Base-by-base conservation (phyloP, 2,329 filamentous ascomycete genomes). In the Akanthomyces dipterigenus region DNA sequence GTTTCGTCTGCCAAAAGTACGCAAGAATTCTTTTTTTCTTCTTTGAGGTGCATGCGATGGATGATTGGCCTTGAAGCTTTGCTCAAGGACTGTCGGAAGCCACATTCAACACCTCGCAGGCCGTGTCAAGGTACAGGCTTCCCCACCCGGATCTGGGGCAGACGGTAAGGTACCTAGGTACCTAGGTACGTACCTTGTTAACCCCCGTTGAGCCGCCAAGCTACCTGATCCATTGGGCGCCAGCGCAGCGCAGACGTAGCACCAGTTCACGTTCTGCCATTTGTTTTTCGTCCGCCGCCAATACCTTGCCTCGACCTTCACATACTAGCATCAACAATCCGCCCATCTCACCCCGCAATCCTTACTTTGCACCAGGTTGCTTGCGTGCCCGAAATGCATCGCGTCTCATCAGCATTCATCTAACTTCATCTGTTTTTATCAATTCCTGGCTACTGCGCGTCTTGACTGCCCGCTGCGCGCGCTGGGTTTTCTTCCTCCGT, bases 281-380 rank as follows among this genome's bases (percentile, higher is more conserved):
- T 67, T 69, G 65, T 67, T 72, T 71, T 71, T 70, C 65, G 60
- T 65, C 64, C 65, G 66, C 66, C 65, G 64, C 70, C 69, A 71
- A 69, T 66, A 62, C 65, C 64, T 65, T 54, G 63, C 53, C 64
- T 65, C 66, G 64, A 65, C 63, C 65, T 65, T 66, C 62, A 65
- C 26, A 16, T 60, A 58, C 55, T 64, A 53, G 48, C 56, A 61
- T 62, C 58, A 50, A 60, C 56, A 53, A 24, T 20, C 53, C 28
- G 48, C 50, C 40, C 54, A 55, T 45, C 63, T 51, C 22, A 46
- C 16, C 38, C 12, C 45, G 11, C 20, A 26, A 20, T 26, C 31
- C 8, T 56, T 16, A 31, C 22, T n/a, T 49, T 28, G 36, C 57
- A 18, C 53, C 49, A 49, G 55, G 42, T 26, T 59, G 50, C 55